These are phyloP conservation scores for Peniophora sp. DNA, from an alignment of 1,284 basidiomycete genomes.

Conservation along the genomic window DNA sequence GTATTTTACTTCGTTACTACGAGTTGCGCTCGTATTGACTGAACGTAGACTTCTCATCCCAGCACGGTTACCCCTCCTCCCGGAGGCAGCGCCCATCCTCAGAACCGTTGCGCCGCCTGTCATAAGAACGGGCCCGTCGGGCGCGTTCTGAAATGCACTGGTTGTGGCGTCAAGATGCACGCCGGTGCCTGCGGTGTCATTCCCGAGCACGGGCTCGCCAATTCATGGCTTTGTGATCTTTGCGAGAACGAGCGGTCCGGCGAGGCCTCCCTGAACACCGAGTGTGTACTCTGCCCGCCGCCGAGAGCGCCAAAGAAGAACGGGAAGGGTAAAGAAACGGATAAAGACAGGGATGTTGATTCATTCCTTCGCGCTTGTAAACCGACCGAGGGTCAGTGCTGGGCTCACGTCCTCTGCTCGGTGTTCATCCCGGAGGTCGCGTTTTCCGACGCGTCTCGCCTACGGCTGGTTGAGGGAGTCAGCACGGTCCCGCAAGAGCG, in stretches of 20 bases:
- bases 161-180: constrained; percentile 72
- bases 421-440: constrained; percentile 80
- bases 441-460: constrained; percentile 65
- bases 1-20: constrained; percentile 29
- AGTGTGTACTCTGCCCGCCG: constrained; percentile 71
- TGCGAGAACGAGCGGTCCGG: constrained; percentile 62
- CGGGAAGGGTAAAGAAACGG: constrained; percentile 29
- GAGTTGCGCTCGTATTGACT: background rate
- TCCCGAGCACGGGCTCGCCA: constrained; percentile 49
- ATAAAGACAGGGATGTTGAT: constrained; percentile 27
- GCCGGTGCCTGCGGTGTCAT: constrained; percentile 69
- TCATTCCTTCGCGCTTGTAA: constrained; percentile 81
- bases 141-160: constrained; percentile 72
- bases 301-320: constrained; percentile 29
- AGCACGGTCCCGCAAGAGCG: constrained; percentile 61
- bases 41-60: constrained; percentile 38
- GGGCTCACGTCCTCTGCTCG: constrained; percentile 88
- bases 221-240: constrained; percentile 79
- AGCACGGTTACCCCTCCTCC: constrained; percentile 49
- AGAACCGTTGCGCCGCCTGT: constrained; percentile 73
- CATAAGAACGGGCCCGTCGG: constrained; percentile 64
- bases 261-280: constrained; percentile 42
- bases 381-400: constrained; percentile 90
- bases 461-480: constrained; percentile 83
- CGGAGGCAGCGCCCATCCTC: constrained; percentile 43